Conservation (phyloP, 1,284 basidiomycete species). For the Cutaneotrichosporon dermatis region DNA sequence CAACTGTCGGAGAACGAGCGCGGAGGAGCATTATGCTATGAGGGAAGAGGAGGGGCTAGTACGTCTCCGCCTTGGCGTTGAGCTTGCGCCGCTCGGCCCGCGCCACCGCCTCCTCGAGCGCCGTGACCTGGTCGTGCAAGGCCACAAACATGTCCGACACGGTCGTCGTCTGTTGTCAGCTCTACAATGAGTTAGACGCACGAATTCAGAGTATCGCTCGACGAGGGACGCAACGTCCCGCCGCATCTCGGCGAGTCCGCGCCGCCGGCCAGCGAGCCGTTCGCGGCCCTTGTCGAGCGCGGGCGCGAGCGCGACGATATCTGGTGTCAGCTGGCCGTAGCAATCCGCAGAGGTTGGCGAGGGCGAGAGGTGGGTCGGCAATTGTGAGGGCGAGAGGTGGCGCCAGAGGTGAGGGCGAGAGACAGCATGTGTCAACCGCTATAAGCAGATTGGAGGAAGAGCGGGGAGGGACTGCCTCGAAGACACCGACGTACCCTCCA, state of each 20-base stretch:
- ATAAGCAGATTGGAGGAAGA: neutral
- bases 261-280: conserved; percentile 7
- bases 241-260: conserved; percentile 20
- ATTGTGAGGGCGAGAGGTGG: too few relatives aligned
- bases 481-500: conserved; percentile 31
- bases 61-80: conserved; percentile 29
- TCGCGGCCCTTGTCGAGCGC: conserved; percentile 18
- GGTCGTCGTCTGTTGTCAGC: conserved; percentile 31
- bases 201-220: conserved; percentile 36
- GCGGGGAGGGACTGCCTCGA: neutral
- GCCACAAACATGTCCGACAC: conserved; percentile 42
- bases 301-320: conserved; percentile 26
- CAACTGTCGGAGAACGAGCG: too few relatives aligned
- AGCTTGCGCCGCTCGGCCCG: conserved; percentile 28
- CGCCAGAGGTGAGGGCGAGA: too few relatives aligned
- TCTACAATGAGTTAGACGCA: neutral
- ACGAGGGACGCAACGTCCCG: conserved; percentile 28
- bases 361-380: too few relatives aligned
- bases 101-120: conserved; percentile 33
- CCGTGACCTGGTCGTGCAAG: conserved; percentile 35
- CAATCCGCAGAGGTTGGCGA: too few relatives aligned
- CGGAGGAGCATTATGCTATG: neutral
- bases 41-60: conserved; percentile 11
- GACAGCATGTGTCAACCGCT: too few relatives aligned
- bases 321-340: conserved; percentile 18